Evolutionary conservation across 2,329 filamentous ascomycete genomes (phyloP).

Genomic region (Scorias spongiosa): DNA sequence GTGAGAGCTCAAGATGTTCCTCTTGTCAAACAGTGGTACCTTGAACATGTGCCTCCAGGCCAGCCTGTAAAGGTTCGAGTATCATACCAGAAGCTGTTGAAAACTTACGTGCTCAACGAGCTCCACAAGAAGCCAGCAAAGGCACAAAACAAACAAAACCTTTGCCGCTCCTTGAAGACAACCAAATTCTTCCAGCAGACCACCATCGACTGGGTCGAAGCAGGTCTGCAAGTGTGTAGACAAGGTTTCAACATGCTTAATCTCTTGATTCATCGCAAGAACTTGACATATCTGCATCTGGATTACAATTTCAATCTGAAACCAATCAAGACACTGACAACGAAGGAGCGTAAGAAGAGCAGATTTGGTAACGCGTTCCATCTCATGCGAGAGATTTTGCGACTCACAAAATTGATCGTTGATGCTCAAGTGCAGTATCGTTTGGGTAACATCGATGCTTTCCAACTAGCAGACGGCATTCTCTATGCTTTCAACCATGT

Average conservation of each 20-base stretch:
- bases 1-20: constrained; percentile 94
- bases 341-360: constrained; percentile 98
- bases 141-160: constrained; percentile 84
- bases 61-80: constrained; percentile 95
- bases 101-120: constrained; percentile 92
- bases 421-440: constrained; percentile 97
- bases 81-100: constrained; percentile 94
- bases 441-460: constrained; percentile 94
- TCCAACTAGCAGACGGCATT: constrained; percentile 95
- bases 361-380: constrained; percentile 98
- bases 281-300: constrained; percentile 91
- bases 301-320: constrained; percentile 99
- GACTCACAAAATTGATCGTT: constrained; percentile 92
- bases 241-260: constrained; percentile 99
- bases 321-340: constrained; percentile 95
- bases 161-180: constrained; percentile 77
- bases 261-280: constrained; percentile 92
- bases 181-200: constrained; percentile 99
- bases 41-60: constrained; percentile 81
- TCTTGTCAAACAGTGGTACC: constrained; percentile 93
- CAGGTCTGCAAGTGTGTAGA: constrained; percentile 90
- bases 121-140: constrained; percentile 92
- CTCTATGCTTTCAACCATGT: constrained; percentile 99
- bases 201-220: constrained; percentile 98
- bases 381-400: constrained; percentile 92